Conservation (phyloP, 352 stramenopile species). For the Globisporangium spiculum region DNA sequence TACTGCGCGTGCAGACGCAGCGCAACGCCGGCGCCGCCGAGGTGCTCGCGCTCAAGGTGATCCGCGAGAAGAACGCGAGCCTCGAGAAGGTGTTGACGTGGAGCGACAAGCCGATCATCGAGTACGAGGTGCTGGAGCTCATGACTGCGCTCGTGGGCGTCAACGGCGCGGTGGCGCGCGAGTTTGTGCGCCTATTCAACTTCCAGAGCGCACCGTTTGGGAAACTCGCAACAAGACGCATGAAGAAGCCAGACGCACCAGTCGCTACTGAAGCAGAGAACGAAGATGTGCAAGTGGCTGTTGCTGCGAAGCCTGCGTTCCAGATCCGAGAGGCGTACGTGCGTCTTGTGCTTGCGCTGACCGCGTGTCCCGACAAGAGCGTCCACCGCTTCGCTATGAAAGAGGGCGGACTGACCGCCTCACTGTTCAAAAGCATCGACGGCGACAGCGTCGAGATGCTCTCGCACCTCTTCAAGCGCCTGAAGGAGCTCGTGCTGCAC, state of each 20-base stretch:
- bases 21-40: conserved; percentile 41
- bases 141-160: conserved; percentile 41
- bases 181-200: conserved; percentile 79
- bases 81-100: conserved; percentile 78
- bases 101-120: conserved; percentile 83
- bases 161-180: conserved; percentile 41
- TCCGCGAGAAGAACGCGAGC: conserved; percentile 61
- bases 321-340: conserved; percentile 72
- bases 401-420: conserved; percentile 56
- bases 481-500: conserved; percentile 52
- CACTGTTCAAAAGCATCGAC: conserved; percentile 79
- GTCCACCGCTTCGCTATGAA: conserved; percentile 80
- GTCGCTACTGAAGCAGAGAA: conserved; percentile 10
- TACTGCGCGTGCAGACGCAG: conserved; percentile 37
- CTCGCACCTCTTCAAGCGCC: conserved; percentile 33
- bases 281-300: background rate
- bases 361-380: conserved; percentile 62
- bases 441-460: conserved; percentile 62
- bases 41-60: conserved; percentile 53
- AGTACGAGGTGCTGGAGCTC: conserved; percentile 67
- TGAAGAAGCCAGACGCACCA: conserved; percentile 46
- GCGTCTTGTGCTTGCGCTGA: conserved; percentile 57
- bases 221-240: conserved; percentile 53
- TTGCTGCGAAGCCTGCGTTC: conserved; percentile 30
- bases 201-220: conserved; percentile 64